These are phyloP conservation scores for Pharus latifolius DNA, from an alignment of 176 grass and related monocot genomes.

Conservation along the genomic window DNA sequence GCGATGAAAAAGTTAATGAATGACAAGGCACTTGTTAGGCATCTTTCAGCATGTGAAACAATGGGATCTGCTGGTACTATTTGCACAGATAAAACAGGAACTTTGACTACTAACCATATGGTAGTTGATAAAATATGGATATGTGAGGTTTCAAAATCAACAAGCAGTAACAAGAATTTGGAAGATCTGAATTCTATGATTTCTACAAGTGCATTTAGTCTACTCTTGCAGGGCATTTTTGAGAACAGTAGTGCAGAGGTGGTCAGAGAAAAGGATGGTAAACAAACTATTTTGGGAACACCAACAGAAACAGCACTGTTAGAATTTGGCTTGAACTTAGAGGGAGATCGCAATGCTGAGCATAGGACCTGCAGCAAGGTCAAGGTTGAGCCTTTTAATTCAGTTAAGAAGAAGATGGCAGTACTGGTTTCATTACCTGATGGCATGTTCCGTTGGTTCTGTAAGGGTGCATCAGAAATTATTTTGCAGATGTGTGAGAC, in stretches of 20 bases:
- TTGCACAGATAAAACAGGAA: slow-evolving; percentile 98
- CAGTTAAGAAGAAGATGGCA: slow-evolving; percentile 86
- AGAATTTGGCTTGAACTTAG: slow-evolving; percentile 68
- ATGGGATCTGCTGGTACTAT: slow-evolving; percentile 90
- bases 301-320: slow-evolving; percentile 86
- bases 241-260: slow-evolving; percentile 84
- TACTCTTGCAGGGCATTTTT: slow-evolving; percentile 74
- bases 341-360: slow-evolving; percentile 31
- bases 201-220: slow-evolving; percentile 33
- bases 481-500: slow-evolving; percentile 68
- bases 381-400: slow-evolving; percentile 98
- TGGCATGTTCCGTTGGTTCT: slow-evolving; percentile 53
- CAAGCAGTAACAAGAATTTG: slow-evolving; percentile 23
- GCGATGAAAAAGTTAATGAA: slow-evolving; percentile 98
- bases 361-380: slow-evolving; percentile 53
- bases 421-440: slow-evolving; percentile 51
- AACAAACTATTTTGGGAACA: slow-evolving; percentile 61
- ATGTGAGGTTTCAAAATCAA: slow-evolving; percentile 52
- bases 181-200: slow-evolving; percentile 46
- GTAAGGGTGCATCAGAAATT: slow-evolving; percentile 89
- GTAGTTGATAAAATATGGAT: slow-evolving; percentile 91
- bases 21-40: slow-evolving; percentile 87
- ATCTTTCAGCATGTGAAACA: slow-evolving; percentile 88
- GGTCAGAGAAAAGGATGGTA: slow-evolving; percentile 74
- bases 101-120: slow-evolving; percentile 95